Evolutionary conservation across 768 basidiomycete species (phyloP), one percentile per base, ranked within the genome.

Genomic region (Agrocybe praecox): DNA sequence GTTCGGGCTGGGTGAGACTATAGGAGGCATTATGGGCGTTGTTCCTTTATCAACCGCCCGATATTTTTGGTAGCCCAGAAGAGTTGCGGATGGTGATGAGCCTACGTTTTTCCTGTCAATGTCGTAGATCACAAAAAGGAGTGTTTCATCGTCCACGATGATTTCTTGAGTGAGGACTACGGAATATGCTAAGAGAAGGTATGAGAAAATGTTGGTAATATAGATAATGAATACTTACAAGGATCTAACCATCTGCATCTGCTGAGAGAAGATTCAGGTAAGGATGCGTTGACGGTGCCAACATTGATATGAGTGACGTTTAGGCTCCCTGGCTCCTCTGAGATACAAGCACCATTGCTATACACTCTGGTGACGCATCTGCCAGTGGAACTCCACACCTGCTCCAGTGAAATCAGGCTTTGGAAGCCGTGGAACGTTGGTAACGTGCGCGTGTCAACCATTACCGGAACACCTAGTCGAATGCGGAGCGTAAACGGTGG

Each of bases 131-230:
- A 90, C 72, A 62, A 80, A 81, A 51, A 89, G 80, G 50, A 89
- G 73, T 17, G 83, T 79, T 59, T 81, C 79, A 62, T 80, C 80
- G 72, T 90, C 88, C 54, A 84, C 79, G 55, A 84, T 74, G 62
- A 92, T 74, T 73, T 90, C 84, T 73, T 92, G 90, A 26, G 84
- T 84, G 67, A 92, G 78, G 44, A 69, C 78, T n/a, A 80, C 81
- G 53, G 80, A 75, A 57, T 78, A 67, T 62, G 74, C 83, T 86
- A 58, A 62, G 63, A 59, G 74, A 68, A 70, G 59, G 51, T 59
- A 58, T 59, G 58, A 58, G 40, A 53, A 55, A 62, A 54, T 32
- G 24, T 51, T 59, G 64, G 67, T 68, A 67, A 48, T 52, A 61
- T 23, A 44, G 32, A 46, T 58, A 56, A 48, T 56, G 58, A 47